A percentile compares a stretch with the other conserved stretches of the same genome.
phyloP scores from a whole-genome alignment of 176 grass and related monocot genomes.

The Aegilops tauschii region DNA sequence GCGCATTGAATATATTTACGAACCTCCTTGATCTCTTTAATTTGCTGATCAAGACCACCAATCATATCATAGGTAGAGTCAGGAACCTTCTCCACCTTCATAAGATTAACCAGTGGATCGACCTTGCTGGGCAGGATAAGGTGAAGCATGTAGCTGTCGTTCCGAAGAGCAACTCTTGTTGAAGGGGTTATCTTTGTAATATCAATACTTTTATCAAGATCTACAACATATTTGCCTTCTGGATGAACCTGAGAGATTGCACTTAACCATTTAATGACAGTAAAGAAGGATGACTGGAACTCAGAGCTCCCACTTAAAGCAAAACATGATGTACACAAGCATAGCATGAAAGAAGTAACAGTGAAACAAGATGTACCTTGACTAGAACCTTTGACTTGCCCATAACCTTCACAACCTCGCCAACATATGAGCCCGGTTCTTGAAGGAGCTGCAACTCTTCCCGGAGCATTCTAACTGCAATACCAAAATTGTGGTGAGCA shows the following conservation, averaged over 20 bases:
- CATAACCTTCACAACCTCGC: slow-evolving; percentile 98
- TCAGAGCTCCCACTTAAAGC: neutral
- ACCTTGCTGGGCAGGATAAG: slow-evolving; percentile 87
- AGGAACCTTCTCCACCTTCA: slow-evolving; percentile 99
- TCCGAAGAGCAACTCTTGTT: slow-evolving; percentile 84
- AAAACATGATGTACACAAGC: neutral
- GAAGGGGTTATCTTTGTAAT: slow-evolving; percentile 87
- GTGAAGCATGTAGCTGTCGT: slow-evolving; percentile 85
- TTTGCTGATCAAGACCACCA: slow-evolving; percentile 94
- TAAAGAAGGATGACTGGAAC: neutral
- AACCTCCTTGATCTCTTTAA: slow-evolving; percentile 99
- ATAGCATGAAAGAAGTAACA: neutral
- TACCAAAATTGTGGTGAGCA: neutral
- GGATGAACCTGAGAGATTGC: slow-evolving; percentile 67
- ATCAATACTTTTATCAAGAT: slow-evolving; percentile 86
- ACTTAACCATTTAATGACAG: slow-evolving; percentile 11
- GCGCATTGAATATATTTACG: neutral
- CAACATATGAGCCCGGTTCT: slow-evolving; percentile 82
- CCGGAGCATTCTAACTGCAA: slow-evolving; percentile 59
- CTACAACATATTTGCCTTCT: slow-evolving; percentile 88
- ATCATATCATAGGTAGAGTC: slow-evolving; percentile 99
- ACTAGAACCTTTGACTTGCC: slow-evolving; percentile 96
- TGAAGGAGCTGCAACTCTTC: slow-evolving; percentile 85
- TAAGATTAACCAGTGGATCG: slow-evolving; percentile 90
- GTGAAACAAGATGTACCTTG: slow-evolving; percentile 48